phyloP scores from a whole-genome alignment of 208 protist genomes.

The Trypanosoma conorhini region DNA sequence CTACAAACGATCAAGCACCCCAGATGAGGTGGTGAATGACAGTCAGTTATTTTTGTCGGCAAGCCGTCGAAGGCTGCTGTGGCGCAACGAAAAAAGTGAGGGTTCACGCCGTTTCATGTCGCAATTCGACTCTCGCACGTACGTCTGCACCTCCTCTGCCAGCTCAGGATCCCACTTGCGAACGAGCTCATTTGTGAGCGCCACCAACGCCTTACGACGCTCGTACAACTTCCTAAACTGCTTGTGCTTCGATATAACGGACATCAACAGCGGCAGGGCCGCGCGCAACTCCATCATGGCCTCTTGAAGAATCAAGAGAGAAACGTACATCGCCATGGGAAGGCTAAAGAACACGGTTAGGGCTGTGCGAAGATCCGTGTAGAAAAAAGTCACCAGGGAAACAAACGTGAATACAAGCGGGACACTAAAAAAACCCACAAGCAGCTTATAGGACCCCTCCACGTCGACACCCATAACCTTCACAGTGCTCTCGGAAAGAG shows the following conservation, averaged over 20 bases:
- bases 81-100: conserved; percentile 86
- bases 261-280: conserved; percentile 88
- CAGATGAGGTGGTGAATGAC: not conserved
- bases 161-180: conserved; percentile 71
- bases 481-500: conserved; percentile 78
- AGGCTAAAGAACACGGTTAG: conserved; percentile 70
- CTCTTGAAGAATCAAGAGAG: conserved; percentile 83
- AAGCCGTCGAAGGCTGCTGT: conserved; percentile 63
- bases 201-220: conserved; percentile 61
- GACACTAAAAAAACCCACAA: conserved; percentile 66
- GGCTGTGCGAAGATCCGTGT: conserved; percentile 64
- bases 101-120: conserved; percentile 60
- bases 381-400: conserved; percentile 59
- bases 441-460: conserved; percentile 87
- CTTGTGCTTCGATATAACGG: conserved; percentile 81
- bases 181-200: conserved; percentile 60
- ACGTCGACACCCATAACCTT: conserved; percentile 92
- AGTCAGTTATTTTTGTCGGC: conserved; percentile 18
- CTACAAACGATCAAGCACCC: not conserved
- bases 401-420: conserved; percentile 62
- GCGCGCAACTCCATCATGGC: conserved; percentile 81
- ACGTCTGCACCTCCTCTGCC: conserved; percentile 71
- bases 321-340: conserved; percentile 93
- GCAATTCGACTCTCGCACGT: conserved; percentile 44
- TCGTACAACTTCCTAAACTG: conserved; percentile 90